phyloP scores from a whole-genome alignment of 495 filamentous ascomycete species.

The Xylaria bambusicola region DNA sequence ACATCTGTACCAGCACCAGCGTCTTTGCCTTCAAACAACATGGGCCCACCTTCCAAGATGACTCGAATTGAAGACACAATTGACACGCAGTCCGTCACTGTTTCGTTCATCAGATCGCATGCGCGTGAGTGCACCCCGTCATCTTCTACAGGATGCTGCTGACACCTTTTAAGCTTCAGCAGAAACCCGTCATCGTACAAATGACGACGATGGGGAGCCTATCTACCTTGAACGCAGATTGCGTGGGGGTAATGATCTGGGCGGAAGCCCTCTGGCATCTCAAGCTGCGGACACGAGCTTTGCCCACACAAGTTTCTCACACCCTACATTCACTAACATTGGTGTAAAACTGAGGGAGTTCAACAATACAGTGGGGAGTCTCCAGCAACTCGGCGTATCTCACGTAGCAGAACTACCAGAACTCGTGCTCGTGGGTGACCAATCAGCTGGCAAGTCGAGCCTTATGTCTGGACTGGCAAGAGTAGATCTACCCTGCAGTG shows the following conservation, averaged over 20 bases:
- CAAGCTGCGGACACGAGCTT: constrained; percentile 33
- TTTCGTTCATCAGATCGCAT: constrained; percentile 26
- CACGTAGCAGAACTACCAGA: constrained; percentile 67
- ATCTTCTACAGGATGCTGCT: neutral
- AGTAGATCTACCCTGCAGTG: constrained; percentile 70
- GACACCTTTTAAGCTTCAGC: constrained; percentile 11
- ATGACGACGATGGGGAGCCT: constrained; percentile 27
- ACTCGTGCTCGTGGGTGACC: constrained; percentile 78
- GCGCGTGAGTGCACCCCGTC: constrained; percentile 28
- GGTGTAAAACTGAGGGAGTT: constrained; percentile 46
- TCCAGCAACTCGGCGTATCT: constrained; percentile 49
- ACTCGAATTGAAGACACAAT: constrained; percentile 13
- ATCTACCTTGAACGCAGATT: constrained; percentile 33
- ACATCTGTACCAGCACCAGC: neutral
- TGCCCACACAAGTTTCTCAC: constrained; percentile 30
- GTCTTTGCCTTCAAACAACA: constrained; percentile 12
- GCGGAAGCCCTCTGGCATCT: constrained; percentile 22
- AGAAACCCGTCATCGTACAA: constrained; percentile 27
- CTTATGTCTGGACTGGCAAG: constrained; percentile 78
- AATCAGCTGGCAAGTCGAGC: constrained; percentile 77
- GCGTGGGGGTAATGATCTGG: too few relatives aligned
- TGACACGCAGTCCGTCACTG: constrained; percentile 20
- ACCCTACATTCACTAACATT: constrained; percentile 44
- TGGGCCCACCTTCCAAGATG: constrained; percentile 27
- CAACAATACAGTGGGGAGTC: constrained; percentile 50